phyloP scores from a whole-genome alignment of 2,329 filamentous ascomycete species.

The Colletotrichum phormii region DNA sequence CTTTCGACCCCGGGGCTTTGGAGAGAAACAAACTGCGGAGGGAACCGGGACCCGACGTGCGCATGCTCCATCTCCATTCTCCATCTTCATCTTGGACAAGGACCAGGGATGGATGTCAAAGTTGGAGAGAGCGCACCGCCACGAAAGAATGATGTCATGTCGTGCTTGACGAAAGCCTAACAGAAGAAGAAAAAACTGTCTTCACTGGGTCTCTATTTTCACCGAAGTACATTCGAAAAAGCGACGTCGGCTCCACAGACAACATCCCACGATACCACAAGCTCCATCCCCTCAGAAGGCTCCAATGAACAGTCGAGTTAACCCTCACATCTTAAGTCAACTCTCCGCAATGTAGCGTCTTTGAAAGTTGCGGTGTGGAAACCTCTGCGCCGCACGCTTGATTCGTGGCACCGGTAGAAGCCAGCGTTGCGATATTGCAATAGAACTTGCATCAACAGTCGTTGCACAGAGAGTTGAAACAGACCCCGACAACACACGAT shows the following conservation, averaged over 20 bases:
- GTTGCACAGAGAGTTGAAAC: conserved; percentile 19
- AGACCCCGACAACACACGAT: conserved; percentile 8
- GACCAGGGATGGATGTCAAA: conserved; percentile 23
- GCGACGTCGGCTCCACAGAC: conserved; percentile 25
- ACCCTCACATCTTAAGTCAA: too few relatives aligned
- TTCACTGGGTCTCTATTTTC: neutral
- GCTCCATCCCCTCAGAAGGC: neutral
- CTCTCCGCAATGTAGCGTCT: neutral
- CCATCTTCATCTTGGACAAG: conserved; percentile 3
- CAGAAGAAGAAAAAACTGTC: neutral
- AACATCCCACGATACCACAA: conserved; percentile 5
- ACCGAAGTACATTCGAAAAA: conserved; percentile 3
- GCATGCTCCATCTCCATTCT: neutral
- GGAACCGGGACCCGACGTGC: neutral
- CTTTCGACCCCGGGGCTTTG: neutral
- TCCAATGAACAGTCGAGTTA: neutral
- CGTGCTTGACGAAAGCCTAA: neutral
- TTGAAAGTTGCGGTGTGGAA: neutral
- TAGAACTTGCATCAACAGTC: neutral
- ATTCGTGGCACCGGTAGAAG: neutral
- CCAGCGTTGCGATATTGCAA: conserved; percentile 1
- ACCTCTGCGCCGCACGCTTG: conserved; percentile 15
- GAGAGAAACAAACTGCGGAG: neutral
- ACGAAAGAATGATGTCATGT: conserved; percentile 34
- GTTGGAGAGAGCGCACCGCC: conserved; percentile 25